A percentile compares a stretch with the other conserved stretches of the same genome.
These are phyloP conservation scores for Gaertneriomyces semiglobifer DNA, from an alignment of 192 early-diverging fungal genomes.

Conservation along the genomic window DNA sequence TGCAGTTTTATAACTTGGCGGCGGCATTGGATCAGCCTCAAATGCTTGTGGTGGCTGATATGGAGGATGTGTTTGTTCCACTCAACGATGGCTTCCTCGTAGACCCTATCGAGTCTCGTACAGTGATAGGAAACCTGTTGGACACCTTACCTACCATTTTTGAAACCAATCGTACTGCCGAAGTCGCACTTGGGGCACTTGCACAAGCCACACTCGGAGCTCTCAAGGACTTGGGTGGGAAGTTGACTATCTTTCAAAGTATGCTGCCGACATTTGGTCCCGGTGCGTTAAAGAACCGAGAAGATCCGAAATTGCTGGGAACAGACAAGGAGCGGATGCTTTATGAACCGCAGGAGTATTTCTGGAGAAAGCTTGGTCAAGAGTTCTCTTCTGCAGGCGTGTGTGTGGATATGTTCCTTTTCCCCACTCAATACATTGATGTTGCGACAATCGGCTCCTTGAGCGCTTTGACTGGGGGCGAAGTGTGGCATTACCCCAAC, in stretches of 20 bases:
- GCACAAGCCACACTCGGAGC: conserved; percentile 71
- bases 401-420: conserved; percentile 85
- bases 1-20: conserved; percentile 94
- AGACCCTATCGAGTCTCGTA: conserved; percentile 76
- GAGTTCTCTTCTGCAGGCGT: conserved; percentile 80
- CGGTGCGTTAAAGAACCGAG: conserved; percentile 79
- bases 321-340: conserved; percentile 88
- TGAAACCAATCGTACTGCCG: conserved; percentile 67
- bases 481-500: conserved; percentile 73
- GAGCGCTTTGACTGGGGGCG: conserved; percentile 84
- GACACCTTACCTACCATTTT: conserved; percentile 81
- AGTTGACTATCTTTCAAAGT: conserved; percentile 85
- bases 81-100: conserved; percentile 88
- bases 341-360: conserved; percentile 80
- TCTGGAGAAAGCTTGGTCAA: conserved; percentile 80
- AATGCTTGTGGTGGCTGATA: conserved; percentile 93
- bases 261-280: conserved; percentile 83
- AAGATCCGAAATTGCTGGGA: conserved; percentile 85
- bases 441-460: conserved; percentile 78
- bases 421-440: conserved; percentile 86
- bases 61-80: conserved; percentile 92
- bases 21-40: conserved; percentile 72
- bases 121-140: conserved; percentile 75
- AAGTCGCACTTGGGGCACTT: conserved; percentile 78
- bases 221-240: conserved; percentile 77